Evolutionary conservation across 179 eudicot genomes (phyloP).

Genomic region (Silene noctiflora): DNA sequence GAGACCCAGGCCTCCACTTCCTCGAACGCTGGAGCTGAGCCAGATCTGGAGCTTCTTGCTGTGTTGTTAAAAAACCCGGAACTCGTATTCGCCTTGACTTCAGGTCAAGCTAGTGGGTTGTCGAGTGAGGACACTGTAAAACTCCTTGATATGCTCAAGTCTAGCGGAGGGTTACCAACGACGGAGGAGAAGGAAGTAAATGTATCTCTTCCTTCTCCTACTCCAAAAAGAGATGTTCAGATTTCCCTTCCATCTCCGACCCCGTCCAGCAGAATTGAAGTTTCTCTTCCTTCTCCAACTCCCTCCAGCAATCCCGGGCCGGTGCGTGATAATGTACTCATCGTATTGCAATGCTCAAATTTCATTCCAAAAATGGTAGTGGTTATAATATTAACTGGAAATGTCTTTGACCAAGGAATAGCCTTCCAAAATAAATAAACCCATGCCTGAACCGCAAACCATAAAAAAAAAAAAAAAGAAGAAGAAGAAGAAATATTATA

Average conservation of each 20-base stretch:
- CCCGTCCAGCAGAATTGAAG: constrained; percentile 64
- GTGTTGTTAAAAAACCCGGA: constrained; percentile 80
- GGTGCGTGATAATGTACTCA: constrained; percentile 83
- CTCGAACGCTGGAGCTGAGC: constrained; percentile 35
- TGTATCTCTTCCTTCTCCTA: constrained; percentile 89
- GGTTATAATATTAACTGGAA: constrained; percentile 12
- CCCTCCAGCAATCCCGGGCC: constrained; percentile 80
- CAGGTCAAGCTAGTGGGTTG: constrained; percentile 63
- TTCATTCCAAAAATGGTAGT: constrained; percentile 28
- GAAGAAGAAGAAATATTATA: neutral
- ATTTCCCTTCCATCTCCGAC: constrained; percentile 96
- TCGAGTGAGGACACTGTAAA: constrained; percentile 62
- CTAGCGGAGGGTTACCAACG: constrained; percentile 41
- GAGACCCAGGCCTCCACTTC: constrained; percentile 21
- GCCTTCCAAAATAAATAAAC: constrained; percentile 1
- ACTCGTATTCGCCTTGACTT: constrained; percentile 76
- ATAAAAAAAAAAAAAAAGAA: neutral
- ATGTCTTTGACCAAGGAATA: constrained; percentile 8
- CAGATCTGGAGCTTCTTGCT: constrained; percentile 83
- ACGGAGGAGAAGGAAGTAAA: constrained; percentile 33
- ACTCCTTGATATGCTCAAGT: constrained; percentile 79
- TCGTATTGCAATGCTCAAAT: constrained; percentile 40
- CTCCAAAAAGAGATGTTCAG: constrained; percentile 61
- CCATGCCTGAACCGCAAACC: neutral
- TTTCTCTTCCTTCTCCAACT: constrained; percentile 96